Percentiles rank a stretch among this genome's conserved stretches.
Evolutionary conservation across 768 basidiomycete species (phyloP).

Genomic region (Boletus sensibilis): DNA sequence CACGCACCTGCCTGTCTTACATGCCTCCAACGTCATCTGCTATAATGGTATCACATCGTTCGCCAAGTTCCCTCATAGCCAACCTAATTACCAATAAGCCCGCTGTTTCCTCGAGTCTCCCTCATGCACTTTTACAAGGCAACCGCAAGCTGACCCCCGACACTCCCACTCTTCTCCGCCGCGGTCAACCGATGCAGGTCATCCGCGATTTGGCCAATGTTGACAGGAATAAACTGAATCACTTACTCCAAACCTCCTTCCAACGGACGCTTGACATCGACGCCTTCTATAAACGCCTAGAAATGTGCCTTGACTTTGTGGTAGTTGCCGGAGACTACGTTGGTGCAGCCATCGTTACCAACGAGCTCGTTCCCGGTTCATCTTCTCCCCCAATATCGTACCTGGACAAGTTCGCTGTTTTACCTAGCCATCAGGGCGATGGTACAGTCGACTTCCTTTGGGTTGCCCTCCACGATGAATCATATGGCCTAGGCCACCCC

Average conservation of each 20-base stretch:
- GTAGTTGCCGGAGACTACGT: conserved; percentile 94
- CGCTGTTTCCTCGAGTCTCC: conserved; percentile 90
- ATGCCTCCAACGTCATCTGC: conserved; percentile 95
- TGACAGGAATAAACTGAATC: conserved; percentile 70
- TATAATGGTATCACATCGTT: conserved; percentile 96
- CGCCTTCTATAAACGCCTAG: conserved; percentile 78
- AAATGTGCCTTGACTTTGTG: conserved; percentile 80
- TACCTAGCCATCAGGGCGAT: conserved; percentile 93
- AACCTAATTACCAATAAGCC: conserved; percentile 99
- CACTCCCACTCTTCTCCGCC: conserved; percentile 90
- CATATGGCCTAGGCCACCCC: conserved; percentile 91
- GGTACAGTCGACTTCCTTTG: conserved; percentile 99
- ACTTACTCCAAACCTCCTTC: conserved; percentile 89
- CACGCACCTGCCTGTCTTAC: conserved; percentile 81
- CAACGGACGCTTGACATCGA: conserved; percentile 64
- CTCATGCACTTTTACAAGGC: conserved; percentile 87
- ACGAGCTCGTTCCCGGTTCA: conserved; percentile 42
- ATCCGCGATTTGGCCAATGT: conserved; percentile 67
- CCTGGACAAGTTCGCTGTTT: conserved; percentile 97
- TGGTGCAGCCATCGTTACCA: conserved; percentile 92
- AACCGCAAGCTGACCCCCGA: conserved; percentile 83
- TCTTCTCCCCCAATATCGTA: conserved; percentile 66
- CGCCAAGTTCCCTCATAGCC: conserved; percentile 90
- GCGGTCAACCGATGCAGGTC: conserved; percentile 84
- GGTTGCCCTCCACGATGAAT: conserved; percentile 98